These are phyloP conservation scores for Tanacetum coccineum DNA, from an alignment of 129 eudicot genomes.

Conservation along the genomic window DNA sequence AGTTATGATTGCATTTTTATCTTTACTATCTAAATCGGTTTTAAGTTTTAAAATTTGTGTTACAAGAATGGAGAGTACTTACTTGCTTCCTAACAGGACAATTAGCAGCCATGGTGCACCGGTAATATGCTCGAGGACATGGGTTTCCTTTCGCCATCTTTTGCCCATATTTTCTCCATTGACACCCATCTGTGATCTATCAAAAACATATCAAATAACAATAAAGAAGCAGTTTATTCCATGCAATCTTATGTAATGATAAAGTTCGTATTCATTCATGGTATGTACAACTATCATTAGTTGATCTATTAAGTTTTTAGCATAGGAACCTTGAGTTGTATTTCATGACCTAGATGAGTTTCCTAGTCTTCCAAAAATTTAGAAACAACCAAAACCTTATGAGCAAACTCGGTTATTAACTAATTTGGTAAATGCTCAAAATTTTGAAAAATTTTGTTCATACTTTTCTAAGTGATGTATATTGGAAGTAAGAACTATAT, in stretches of 20 bases:
- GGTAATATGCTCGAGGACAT: conserved; percentile 80
- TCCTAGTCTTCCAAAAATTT: no score
- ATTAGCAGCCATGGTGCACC: conserved; percentile 79
- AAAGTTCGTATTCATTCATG: not conserved
- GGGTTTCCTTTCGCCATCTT: conserved; percentile 90
- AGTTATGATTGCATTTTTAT: no score
- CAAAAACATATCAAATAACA: not conserved
- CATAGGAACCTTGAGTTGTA: no score
- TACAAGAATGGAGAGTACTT: conserved; percentile 4
- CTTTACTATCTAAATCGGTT: not conserved
- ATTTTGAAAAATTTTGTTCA: no score
- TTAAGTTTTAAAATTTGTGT: not conserved
- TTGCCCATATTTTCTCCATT: conserved; percentile 87
- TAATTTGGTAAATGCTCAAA: no score
- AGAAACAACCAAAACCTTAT: no score
- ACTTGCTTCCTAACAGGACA: conserved; percentile 92
- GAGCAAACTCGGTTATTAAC: no score
- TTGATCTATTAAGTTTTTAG: no score
- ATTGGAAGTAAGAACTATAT: no score
- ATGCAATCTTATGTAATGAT: not conserved
- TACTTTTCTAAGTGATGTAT: no score
- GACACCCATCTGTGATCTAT: conserved; percentile 85
- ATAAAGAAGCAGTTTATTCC: not conserved
- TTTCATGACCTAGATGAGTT: no score
- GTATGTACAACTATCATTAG: not conserved